A percentile compares a stretch with the other conserved stretches of the same genome.
These are phyloP conservation scores for Physaria fendleri DNA, from an alignment of 345 rosid species.

Conservation along the genomic window DNA sequence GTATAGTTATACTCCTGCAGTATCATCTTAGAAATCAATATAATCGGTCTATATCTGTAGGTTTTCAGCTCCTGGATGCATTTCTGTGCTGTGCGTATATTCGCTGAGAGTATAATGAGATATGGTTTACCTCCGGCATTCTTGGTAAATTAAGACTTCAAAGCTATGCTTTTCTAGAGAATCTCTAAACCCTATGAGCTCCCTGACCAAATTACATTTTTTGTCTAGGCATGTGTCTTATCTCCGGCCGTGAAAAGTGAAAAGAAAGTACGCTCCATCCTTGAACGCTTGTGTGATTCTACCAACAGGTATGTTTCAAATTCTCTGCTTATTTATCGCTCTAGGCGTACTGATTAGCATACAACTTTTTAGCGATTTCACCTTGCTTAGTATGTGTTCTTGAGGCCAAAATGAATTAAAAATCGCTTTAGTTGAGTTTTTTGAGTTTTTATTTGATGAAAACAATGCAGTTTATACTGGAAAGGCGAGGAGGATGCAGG, in stretches of 20 bases:
- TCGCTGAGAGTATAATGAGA: conserved; percentile 95
- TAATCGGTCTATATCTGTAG: conserved; percentile 39
- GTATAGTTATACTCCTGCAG: neutral
- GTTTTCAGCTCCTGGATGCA: conserved; percentile 99
- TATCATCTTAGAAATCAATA: neutral
- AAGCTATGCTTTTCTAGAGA: conserved; percentile 3
- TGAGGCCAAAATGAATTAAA: too few species aligned
- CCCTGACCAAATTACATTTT: conserved; percentile 12
- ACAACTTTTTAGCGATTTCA: too few species aligned
- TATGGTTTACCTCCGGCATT: conserved; percentile 95
- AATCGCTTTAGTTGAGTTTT: neutral
- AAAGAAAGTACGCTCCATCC: conserved; percentile 90
- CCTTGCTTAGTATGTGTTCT: too few species aligned
- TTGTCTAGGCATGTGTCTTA: conserved; percentile 76
- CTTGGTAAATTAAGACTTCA: conserved; percentile 51
- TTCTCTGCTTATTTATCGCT: neutral
- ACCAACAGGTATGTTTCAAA: conserved; percentile 65
- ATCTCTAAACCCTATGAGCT: neutral
- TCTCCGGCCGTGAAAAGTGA: conserved; percentile 76
- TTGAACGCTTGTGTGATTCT: conserved; percentile 68
- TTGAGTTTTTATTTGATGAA: neutral
- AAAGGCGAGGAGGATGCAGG: conserved; percentile 83
- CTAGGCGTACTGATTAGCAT: too few species aligned
- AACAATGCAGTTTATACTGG: conserved; percentile 72
- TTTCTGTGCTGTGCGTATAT: conserved; percentile 94